A percentile compares a stretch with the other conserved stretches of the same genome.
These are phyloP conservation scores for Decorospora gaudefroyi DNA, from an alignment of 2,329 filamentous ascomycete genomes.

Conservation along the genomic window DNA sequence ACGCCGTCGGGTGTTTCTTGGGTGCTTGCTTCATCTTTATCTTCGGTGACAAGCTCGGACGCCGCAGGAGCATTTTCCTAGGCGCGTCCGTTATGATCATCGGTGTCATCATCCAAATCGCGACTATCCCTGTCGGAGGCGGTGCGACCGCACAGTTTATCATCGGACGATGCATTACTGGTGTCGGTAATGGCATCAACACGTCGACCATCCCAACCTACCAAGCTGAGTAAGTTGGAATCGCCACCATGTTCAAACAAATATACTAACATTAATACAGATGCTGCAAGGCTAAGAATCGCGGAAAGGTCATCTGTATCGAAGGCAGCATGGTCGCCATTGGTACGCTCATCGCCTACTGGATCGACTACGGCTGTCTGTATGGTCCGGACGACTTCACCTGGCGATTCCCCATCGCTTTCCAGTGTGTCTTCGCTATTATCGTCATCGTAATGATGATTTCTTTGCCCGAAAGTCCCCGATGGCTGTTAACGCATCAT, in stretches of 20 bases:
- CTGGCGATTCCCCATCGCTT: conserved; percentile 59
- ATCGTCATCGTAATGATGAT: conserved; percentile 45
- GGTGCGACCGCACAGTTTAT: conserved; percentile 55
- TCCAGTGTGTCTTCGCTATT: conserved; percentile 56
- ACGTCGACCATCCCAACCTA: conserved; percentile 59
- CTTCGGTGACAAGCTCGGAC: conserved; percentile 50
- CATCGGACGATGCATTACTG: conserved; percentile 57
- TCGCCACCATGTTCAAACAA: rapidly evolving
- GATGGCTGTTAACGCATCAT: conserved; percentile 42
- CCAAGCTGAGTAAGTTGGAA: conserved; percentile 53
- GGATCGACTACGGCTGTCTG: conserved; percentile 55
- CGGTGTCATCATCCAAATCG: conserved; percentile 49
- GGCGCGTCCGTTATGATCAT: conserved; percentile 50
- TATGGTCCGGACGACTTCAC: conserved; percentile 37
- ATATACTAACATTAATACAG: conserved; percentile 8
- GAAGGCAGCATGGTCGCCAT: conserved; percentile 58
- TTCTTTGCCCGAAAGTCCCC: conserved; percentile 35
- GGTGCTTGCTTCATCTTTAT: conserved; percentile 49
- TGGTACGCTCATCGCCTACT: conserved; percentile 57
- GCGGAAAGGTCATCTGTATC: conserved; percentile 64
- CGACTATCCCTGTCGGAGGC: conserved; percentile 31
- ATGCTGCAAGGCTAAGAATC: conserved; percentile 58
- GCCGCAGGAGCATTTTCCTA: conserved; percentile 51
- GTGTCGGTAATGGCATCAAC: conserved; percentile 60
- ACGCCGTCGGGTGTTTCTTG: conserved; percentile 55